These are phyloP conservation scores for Mycosphaerelloides madeirae DNA, from an alignment of 2,329 filamentous ascomycete species.

Conservation along the genomic window DNA sequence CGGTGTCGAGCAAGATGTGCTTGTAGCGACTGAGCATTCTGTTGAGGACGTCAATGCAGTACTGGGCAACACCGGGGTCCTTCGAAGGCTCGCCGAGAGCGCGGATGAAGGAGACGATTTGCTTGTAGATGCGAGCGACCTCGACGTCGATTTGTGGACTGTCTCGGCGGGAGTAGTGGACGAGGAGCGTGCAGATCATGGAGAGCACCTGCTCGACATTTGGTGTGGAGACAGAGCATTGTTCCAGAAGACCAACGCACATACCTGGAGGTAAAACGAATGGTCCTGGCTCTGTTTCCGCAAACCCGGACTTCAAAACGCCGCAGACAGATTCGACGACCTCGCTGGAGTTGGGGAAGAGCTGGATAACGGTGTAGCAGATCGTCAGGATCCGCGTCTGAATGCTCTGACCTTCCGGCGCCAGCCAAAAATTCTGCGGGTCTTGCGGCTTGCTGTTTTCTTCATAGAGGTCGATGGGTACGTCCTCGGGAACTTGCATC, in stretches of 20 bases:
- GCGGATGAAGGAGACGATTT: slow-evolving; percentile 60
- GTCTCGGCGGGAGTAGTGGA: slow-evolving; percentile 34
- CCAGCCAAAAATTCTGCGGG: slow-evolving; percentile 45
- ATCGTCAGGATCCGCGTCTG: slow-evolving; percentile 48
- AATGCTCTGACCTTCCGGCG: slow-evolving; percentile 45
- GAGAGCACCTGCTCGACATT: slow-evolving; percentile 65
- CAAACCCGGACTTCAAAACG: slow-evolving; percentile 69
- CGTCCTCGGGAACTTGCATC: slow-evolving; percentile 63
- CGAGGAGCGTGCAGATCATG: slow-evolving; percentile 64
- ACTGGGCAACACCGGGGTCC: slow-evolving; percentile 68
- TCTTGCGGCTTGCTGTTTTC: slow-evolving; percentile 32
- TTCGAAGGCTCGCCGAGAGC: slow-evolving; percentile 58
- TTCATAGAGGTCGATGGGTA: slow-evolving; percentile 62
- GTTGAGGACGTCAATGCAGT: slow-evolving; percentile 67
- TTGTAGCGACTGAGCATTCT: slow-evolving; percentile 59
- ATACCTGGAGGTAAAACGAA: slow-evolving; percentile 67
- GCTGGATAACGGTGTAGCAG: slow-evolving; percentile 47
- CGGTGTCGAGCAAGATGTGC: slow-evolving; percentile 56
- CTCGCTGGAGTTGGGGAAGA: slow-evolving; percentile 60
- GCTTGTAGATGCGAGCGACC: slow-evolving; percentile 53
- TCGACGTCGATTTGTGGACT: slow-evolving; percentile 45
- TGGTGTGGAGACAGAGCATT: slow-evolving; percentile 54
- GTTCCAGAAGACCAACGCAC: slow-evolving; percentile 59
- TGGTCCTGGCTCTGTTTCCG: slow-evolving; percentile 67
- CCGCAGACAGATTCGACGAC: slow-evolving; percentile 67